Evolutionary conservation across 1,284 basidiomycete species (phyloP), one percentile per base, ranked within the genome.

Genomic region (Neonothopanus nambi): DNA sequence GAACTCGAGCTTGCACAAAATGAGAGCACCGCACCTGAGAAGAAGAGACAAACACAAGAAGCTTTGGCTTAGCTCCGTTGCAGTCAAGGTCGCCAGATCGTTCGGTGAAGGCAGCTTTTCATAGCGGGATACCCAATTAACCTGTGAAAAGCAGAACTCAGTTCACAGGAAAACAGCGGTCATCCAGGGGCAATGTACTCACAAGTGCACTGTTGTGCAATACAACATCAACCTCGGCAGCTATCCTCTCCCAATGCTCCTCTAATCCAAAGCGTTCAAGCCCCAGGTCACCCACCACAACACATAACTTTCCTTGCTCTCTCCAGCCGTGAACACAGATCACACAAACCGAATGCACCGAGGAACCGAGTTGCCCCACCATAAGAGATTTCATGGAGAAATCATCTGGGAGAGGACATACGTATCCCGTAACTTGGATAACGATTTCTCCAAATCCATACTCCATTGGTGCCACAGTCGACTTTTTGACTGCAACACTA

Each of bases 81-180:
- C 85, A 2, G 89, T 89, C 52, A 98, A 65, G 1, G 97, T 99
- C 0, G 91, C 89, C 3, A 95, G 67, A 12, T 99, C 97, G 67
- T 99, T 99, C 24, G 95, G 85, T 0, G 89, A 80, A 15, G 95
- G 89, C 35, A 99, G 80, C 70, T 89, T 94, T 67, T 93, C 89
- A 72, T 99, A 99, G 0, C 95, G 94, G 71, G 98, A 99, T 2
- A 99, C 93, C 97, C 97, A 99, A 68, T 99, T 97, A 13, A 99
- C 91, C 91, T 93, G 58, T 43, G 30, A 54, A 26, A 47, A 23
- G 7, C 21, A 17, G 20, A 21, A n/a, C n/a, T n/a, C n/a, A n/a
- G 43, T 45, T 13, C 23, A 39, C 28, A 37, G 1, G 26, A 15
- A 23, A 26, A 37, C 13, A n/a, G n/a, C 35, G 23, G 28, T 5